Evolutionary conservation across 176 grass and related monocot genomes (phyloP).

Genomic region (Oropetium thomaeum): DNA sequence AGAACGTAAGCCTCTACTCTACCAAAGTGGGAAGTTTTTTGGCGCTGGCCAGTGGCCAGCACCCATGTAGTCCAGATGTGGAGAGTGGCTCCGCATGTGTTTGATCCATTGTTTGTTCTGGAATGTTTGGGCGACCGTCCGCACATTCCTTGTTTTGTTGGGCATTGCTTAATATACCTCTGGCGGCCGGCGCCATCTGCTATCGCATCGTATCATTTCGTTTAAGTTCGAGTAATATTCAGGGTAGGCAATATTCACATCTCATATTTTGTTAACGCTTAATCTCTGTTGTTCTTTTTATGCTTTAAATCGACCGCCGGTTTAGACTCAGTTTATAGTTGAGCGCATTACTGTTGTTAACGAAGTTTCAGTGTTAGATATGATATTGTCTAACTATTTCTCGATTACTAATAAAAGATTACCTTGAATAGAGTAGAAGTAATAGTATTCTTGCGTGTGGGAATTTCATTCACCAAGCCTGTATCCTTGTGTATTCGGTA

Average conservation of each 20-base stretch:
- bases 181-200: no score
- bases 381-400: not conserved
- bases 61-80: no score
- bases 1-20: no score
- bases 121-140: no score
- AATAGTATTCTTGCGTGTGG: not conserved
- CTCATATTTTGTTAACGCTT: not conserved
- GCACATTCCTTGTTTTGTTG: no score
- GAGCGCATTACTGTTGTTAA: not conserved
- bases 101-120: no score
- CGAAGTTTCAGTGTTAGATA: not conserved
- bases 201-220: not conserved
- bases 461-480: not conserved
- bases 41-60: no score
- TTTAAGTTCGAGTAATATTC: not conserved
- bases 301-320: not conserved
- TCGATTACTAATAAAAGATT: no score
- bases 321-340: slow-evolving; percentile 13
- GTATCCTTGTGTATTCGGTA: not conserved
- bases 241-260: not conserved
- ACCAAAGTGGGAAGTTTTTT: no score
- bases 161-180: no score
- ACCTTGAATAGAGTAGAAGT: not conserved
- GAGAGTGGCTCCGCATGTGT: no score
- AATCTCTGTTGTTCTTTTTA: not conserved